Base-by-base conservation (phyloP, 148 eudicot genomes). In the Fagopyrum esculentum region DNA sequence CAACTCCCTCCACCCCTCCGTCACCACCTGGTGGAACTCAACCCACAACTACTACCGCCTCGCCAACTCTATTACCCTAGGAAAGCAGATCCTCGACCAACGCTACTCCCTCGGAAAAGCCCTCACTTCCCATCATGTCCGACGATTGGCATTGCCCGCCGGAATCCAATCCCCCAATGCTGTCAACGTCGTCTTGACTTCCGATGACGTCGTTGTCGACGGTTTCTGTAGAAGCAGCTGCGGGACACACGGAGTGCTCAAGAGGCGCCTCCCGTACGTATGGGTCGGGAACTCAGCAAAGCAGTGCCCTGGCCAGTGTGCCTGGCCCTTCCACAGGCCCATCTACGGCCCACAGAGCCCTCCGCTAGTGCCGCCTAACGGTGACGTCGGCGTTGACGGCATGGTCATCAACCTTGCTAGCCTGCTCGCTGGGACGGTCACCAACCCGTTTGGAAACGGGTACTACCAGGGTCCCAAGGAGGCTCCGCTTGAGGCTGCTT, bases 241-340 rank as follows among this genome's bases (percentile, higher is more conserved):
- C 69, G 69, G 69, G 69, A 9, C 69, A 43, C 45, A 63, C n/a
- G 69, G 45, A 3, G 16, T 63, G 0, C n/a, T 63, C 1, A 30
- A 63, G 45, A 63, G 10, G 44, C 69, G 69, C n/a, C 44, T 63
- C 69, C 69, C 69, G 0, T 63, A 10, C 69, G 6, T 63, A 11
- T 63, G 69, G 69, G 69, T 63, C 12, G 69, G 69, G 6, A 63
- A 63, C 45, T 63, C 69, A 9, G 69, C 6, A 0, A 63, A 30
- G 16, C 69, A 63, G 69, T 63, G 69, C 45, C 69, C 45, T 6
- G 69, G 69, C 2, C 69, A 30, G 5, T 63, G 69, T 43, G 45
- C 69, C 0, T 83, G 88, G 88, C 88, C 91, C 1, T 86, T 84
- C 47, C 89, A 88, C 79, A 87, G 86, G 77, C 91, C 91, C 77